These are phyloP conservation scores for Gracilariopsis chorda DNA, from an alignment of 23 red algal genomes.

Conservation along the genomic window DNA sequence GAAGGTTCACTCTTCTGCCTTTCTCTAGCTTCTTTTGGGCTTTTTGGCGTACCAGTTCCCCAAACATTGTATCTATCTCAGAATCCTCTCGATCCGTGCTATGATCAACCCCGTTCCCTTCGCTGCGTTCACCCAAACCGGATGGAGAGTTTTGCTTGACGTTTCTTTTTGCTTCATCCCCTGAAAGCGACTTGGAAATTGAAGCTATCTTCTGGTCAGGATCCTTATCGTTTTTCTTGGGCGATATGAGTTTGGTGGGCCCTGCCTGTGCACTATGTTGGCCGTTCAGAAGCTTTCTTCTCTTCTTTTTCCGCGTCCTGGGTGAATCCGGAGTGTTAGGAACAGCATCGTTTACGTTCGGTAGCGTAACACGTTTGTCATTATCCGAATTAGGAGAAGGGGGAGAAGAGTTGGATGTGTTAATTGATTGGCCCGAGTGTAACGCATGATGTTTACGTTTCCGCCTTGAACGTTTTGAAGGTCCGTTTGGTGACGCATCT, in stretches of 20 bases:
- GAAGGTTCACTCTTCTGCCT: not conserved
- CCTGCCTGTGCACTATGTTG: no score
- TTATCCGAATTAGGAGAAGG: no score
- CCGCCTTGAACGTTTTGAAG: no score
- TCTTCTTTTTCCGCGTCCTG: slow-evolving; percentile 19
- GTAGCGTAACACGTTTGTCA: not conserved
- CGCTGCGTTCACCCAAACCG: not conserved
- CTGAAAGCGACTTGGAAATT: no score
- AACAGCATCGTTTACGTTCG: not conserved
- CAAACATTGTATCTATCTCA: slow-evolving; percentile 66
- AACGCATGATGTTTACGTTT: no score
- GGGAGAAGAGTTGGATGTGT: no score
- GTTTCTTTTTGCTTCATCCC: no score
- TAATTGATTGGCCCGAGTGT: no score
- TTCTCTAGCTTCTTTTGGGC: not conserved
- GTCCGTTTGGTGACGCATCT: no score
- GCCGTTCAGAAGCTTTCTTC: not conserved
- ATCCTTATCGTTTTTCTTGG: no score
- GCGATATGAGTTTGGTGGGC: no score
- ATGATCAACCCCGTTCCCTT: not conserved
- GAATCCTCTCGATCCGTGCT: not conserved
- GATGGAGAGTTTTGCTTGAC: not conserved
- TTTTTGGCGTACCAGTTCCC: slow-evolving; percentile 18
- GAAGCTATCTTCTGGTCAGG: no score
- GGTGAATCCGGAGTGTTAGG: not conserved